Conservation (phyloP, 495 filamentous ascomycete species). For the Neurospora sp. region DNA sequence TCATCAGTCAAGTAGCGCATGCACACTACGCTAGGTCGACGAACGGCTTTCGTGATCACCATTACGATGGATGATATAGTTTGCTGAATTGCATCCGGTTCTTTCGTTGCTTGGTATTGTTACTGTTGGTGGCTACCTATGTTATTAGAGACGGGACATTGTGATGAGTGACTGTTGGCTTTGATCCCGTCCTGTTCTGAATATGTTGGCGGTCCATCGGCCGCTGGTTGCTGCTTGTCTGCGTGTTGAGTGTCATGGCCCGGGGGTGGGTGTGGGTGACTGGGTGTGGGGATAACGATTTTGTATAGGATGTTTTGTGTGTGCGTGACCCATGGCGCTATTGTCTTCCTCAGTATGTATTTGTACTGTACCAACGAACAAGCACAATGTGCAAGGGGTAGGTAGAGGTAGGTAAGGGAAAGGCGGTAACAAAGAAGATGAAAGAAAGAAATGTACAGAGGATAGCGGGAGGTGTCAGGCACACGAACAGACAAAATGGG, state of each 20-base stretch:
- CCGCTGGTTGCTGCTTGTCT: background rate
- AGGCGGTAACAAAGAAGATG: background rate
- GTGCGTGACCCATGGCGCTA: background rate
- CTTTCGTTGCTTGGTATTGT: too few species aligned
- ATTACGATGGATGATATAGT: too few species aligned
- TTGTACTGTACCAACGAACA: background rate
- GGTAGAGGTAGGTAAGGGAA: background rate
- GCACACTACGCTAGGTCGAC: background rate
- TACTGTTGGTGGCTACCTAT: too few species aligned
- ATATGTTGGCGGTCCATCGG: background rate
- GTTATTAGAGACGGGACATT: too few species aligned
- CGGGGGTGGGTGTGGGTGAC: too few species aligned
- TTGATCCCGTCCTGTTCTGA: too few species aligned
- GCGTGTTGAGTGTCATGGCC: too few species aligned
- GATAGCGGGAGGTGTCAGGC: background rate
- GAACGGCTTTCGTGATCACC: background rate
- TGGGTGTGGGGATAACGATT: too few species aligned
- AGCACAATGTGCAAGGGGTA: background rate
- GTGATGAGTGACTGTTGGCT: background rate
- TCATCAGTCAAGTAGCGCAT: background rate
- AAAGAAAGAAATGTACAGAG: too few species aligned
- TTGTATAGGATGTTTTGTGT: too few species aligned
- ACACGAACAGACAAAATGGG: background rate
- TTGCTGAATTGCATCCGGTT: too few species aligned
- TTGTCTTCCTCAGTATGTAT: too few species aligned